Base-by-base conservation (phyloP, 805 yeast species). In the Candida parachauliodes region DNA sequence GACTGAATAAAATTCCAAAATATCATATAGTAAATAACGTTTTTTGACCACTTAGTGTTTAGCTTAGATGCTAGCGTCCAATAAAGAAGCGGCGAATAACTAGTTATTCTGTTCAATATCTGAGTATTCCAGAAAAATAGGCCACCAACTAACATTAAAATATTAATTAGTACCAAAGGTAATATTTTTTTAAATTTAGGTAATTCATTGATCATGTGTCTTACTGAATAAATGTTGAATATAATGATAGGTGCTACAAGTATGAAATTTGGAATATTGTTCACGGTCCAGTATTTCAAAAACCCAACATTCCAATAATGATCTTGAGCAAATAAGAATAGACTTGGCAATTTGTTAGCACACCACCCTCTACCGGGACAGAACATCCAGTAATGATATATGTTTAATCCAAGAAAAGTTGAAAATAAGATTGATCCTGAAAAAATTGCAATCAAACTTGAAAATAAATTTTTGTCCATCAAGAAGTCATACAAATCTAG, bases 301-400 rank as follows among this genome's bases (percentile, higher is more conserved):
- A 89, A 77, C 0, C 98, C 98, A 30, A 69, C 73, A 48, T 79
- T 75, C 98, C 98, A 93, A 57, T 91, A 88, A 45, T 78, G 70
- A 1, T 61, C 41, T 59, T 93, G 98, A 5, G 94, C 84, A 55
- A 71, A 86, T 3, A 75, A 57, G 48, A 80, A 80, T 10, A 91
- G 65, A 16, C 82, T 73, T 5, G 85, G 87, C 0, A 84, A 36
- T 3, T 45, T 41, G 4, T 62, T 46, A 10, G 62, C 43, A 55
- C 98, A 91, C 97, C 97, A 91, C 43, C 73, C 84, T 41, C 88
- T 62, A 10, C 59, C 71, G 1, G 88, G 85, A 54, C 98, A 93
- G 44, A 77, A 82, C 11, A 51, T 49, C 3, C 30, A 22, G 49
- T 78, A 88, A 2, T 88, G 84, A 2, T 65, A 37, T 37, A 66